These are phyloP conservation scores for Candida golubevii DNA, from an alignment of 805 yeast genomes.

Conservation along the genomic window DNA sequence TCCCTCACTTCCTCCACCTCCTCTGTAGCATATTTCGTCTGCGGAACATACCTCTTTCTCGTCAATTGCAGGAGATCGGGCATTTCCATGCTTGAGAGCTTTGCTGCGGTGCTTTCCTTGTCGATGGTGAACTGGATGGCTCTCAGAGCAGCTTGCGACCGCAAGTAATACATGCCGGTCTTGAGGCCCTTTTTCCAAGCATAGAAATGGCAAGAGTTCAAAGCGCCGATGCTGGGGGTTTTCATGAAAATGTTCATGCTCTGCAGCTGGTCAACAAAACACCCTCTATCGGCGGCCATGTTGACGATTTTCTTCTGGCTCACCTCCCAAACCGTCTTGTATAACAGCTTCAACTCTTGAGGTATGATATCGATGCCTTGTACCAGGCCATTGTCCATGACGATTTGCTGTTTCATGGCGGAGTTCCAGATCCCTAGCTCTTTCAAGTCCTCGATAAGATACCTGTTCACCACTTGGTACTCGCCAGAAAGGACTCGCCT, in stretches of 20 bases:
- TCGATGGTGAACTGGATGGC: conserved; percentile 32
- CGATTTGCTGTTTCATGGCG: conserved; percentile 70
- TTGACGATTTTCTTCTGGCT: conserved; percentile 82
- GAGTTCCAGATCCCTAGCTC: conserved; percentile 81
- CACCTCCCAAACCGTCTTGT: conserved; percentile 96
- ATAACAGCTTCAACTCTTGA: conserved; percentile 64
- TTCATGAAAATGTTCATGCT: conserved; percentile 40
- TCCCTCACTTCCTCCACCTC: neutral
- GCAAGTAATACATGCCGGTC: conserved; percentile 38
- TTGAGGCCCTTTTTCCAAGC: conserved; percentile 37
- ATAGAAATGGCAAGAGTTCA: conserved; percentile 42
- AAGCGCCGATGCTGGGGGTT: conserved; percentile 36
- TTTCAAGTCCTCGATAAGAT: conserved; percentile 75
- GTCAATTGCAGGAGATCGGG: conserved; percentile 2
- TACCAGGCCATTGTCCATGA: conserved; percentile 79
- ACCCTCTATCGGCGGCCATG: conserved; percentile 76
- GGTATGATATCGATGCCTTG: conserved; percentile 76
- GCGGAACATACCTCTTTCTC: neutral
- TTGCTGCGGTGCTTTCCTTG: neutral
- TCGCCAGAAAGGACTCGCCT: conserved; percentile 93
- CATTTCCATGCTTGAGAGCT: neutral
- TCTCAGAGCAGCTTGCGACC: conserved; percentile 36
- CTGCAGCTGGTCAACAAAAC: conserved; percentile 55
- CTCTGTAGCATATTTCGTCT: neutral
- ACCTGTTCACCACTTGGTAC: conserved; percentile 87